Percentiles rank a stretch among this genome's conserved stretches.
phyloP scores from a whole-genome alignment of 2,329 filamentous ascomycete species.

The Drechslerella stenobrocha region DNA sequence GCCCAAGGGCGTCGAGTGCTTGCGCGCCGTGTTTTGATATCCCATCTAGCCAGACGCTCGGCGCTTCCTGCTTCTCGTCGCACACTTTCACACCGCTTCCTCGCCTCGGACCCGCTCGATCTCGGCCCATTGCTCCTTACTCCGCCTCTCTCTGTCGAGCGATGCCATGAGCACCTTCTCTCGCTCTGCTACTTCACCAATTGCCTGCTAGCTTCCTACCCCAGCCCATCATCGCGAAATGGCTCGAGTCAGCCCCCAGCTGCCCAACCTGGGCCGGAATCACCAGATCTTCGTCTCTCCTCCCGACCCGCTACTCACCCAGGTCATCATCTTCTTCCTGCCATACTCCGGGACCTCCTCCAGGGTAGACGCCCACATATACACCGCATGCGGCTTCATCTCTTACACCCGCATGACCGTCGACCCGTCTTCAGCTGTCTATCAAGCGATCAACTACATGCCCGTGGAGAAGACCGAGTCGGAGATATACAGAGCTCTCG shows the following conservation, averaged over 20 bases:
- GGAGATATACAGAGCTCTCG: conserved; percentile 84
- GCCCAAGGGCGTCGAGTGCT: no score
- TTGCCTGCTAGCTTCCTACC: background rate
- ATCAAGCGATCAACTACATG: conserved; percentile 83
- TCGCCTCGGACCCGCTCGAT: background rate
- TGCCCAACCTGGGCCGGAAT: conserved; percentile 50
- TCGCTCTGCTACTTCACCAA: background rate
- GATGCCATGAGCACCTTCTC: background rate
- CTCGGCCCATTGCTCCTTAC: background rate
- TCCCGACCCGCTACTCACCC: conserved; percentile 77
- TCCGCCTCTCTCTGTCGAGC: background rate
- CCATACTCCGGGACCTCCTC: conserved; percentile 89
- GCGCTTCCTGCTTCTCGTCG: background rate
- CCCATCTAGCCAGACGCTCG: background rate
- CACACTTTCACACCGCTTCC: background rate
- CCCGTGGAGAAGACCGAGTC: conserved; percentile 87
- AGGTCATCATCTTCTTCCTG: conserved; percentile 89
- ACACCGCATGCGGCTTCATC: conserved; percentile 83
- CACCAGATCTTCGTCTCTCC: conserved; percentile 85
- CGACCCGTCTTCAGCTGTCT: conserved; percentile 87
- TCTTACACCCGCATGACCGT: conserved; percentile 90
- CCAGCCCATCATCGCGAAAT: conserved; percentile 22
- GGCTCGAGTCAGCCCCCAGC: conserved; percentile 51
- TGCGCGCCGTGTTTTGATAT: no score
- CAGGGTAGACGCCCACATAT: conserved; percentile 90